These are phyloP conservation scores for Linaria vulgaris DNA, from an alignment of 257 asterid genomes.

Conservation along the genomic window DNA sequence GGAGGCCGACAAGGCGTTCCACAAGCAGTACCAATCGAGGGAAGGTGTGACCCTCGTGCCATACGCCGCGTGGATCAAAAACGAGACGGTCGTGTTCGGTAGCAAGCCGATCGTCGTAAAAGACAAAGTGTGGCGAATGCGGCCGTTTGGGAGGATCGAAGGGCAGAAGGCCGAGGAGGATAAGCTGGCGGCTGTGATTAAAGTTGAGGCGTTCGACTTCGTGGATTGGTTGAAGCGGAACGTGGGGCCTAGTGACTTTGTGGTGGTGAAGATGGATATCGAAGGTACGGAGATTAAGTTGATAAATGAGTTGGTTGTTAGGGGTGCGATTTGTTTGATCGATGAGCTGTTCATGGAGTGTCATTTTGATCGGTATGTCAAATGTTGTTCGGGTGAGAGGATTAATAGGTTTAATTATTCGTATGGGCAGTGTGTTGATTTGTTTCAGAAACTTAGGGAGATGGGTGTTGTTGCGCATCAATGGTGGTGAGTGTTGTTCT, in stretches of 20 bases:
- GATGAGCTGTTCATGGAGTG: slow-evolving; percentile 61
- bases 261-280: slow-evolving; percentile 61
- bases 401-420: slow-evolving; percentile 35
- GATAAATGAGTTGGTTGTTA: slow-evolving; percentile 29
- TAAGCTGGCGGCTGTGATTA: slow-evolving; percentile 24
- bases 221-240: slow-evolving; percentile 43
- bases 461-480: slow-evolving; percentile 48
- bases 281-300: slow-evolving; percentile 50
- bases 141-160: slow-evolving; percentile 39
- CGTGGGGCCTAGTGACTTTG: slow-evolving; percentile 36
- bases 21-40: slow-evolving; percentile 30
- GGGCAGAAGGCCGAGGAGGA: slow-evolving; percentile 37
- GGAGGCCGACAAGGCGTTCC: slow-evolving; percentile 48
- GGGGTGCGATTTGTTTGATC: slow-evolving; percentile 53
- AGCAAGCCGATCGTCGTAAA: slow-evolving; percentile 34
- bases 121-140: slow-evolving; percentile 31
- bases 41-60: slow-evolving; percentile 45
- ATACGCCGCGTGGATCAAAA: slow-evolving; percentile 52
- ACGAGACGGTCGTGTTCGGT: slow-evolving; percentile 48
- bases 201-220: slow-evolving; percentile 47
- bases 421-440: slow-evolving; percentile 30
- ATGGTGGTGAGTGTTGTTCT: slow-evolving; percentile 55
- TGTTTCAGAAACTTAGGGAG: slow-evolving; percentile 35
- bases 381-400: slow-evolving; percentile 42
- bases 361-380: slow-evolving; percentile 45